Evolutionary conservation across 331 rosid species (phyloP).

Genomic region (Malus hybrid): DNA sequence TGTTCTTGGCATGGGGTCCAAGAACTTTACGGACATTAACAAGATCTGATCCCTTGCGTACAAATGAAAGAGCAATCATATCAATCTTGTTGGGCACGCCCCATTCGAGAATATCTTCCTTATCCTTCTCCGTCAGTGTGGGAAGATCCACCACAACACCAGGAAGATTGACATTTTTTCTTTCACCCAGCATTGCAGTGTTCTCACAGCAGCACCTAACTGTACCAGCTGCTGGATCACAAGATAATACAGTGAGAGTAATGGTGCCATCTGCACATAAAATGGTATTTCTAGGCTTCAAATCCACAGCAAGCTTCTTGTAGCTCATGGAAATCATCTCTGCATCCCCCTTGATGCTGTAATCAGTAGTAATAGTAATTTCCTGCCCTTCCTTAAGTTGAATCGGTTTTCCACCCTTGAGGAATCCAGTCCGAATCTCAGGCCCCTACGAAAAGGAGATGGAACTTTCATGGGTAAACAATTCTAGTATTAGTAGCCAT

Average conservation of each 20-base stretch:
- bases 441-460: conserved; percentile 62
- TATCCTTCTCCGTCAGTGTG: conserved; percentile 78
- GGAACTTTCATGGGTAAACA: background rate
- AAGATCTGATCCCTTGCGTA: conserved; percentile 85
- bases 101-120: conserved; percentile 78
- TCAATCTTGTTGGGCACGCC: conserved; percentile 84
- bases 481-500: background rate
- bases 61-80: conserved; percentile 92
- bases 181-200: conserved; percentile 69
- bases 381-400: conserved; percentile 95
- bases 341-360: conserved; percentile 65
- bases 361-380: conserved; percentile 75
- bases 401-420: conserved; percentile 75
- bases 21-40: conserved; percentile 82
- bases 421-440: conserved; percentile 93
- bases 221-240: conserved; percentile 53
- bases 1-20: conserved; percentile 75
- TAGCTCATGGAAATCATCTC: conserved; percentile 88
- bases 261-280: conserved; percentile 92
- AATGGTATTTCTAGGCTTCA: conserved; percentile 76
- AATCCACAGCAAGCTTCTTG: conserved; percentile 77
- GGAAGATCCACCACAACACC: conserved; percentile 87
- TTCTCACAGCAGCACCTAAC: conserved; percentile 87
- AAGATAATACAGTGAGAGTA: conserved; percentile 74
- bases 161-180: conserved; percentile 85